phyloP scores from a whole-genome alignment of 148 eudicot genomes.

The Pouteria glomerata region DNA sequence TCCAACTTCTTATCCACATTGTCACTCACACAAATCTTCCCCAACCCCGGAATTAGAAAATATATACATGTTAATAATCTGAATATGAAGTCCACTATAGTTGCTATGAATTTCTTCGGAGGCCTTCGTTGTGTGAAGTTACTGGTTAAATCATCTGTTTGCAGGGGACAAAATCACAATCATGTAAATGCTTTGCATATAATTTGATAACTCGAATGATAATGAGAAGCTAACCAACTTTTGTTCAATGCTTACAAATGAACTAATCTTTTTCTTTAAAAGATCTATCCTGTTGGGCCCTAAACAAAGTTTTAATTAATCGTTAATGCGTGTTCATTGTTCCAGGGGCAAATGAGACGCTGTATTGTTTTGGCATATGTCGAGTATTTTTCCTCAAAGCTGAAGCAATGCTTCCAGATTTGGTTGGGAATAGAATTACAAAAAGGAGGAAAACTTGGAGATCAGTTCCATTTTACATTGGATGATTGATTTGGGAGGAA shows the following conservation, averaged over 20 bases:
- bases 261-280: slow-evolving; percentile 4
- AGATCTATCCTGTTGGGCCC: slow-evolving; percentile 13
- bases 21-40: slow-evolving; percentile 33
- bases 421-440: too few species aligned
- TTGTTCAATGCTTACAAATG: not conserved
- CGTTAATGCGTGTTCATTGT: too few species aligned
- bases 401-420: too few species aligned
- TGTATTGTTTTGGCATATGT: not conserved
- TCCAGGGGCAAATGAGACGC: not conserved
- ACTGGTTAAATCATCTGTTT: slow-evolving; percentile 23
- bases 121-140: slow-evolving; percentile 22
- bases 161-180: slow-evolving; percentile 13
- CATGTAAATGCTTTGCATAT: slow-evolving; percentile 1
- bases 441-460: too few species aligned
- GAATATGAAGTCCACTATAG: slow-evolving; percentile 29
- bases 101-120: slow-evolving; percentile 14
- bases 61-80: slow-evolving; percentile 52
- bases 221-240: not conserved
- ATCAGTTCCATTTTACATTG: too few species aligned
- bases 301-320: too few species aligned
- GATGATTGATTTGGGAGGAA: too few species aligned
- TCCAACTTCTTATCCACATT: slow-evolving; percentile 23
- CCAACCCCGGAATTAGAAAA: slow-evolving; percentile 29
- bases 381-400: not conserved
- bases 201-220: not conserved